Base-by-base conservation (phyloP, 73 alveolate species). In the Paramecium pentaurelia region DNA sequence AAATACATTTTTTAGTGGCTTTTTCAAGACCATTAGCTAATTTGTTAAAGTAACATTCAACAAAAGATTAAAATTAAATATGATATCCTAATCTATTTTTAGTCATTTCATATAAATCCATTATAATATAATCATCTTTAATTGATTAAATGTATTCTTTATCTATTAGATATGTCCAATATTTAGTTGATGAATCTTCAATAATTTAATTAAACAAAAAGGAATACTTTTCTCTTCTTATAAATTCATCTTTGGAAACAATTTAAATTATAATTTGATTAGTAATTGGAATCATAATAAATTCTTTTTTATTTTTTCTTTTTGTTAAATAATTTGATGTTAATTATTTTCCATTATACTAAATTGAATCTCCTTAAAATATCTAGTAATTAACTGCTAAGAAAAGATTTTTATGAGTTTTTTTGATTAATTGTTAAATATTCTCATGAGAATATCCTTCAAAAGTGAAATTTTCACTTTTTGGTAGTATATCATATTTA, bases 241-340 rank as follows among this genome's bases (percentile, higher is more conserved):
- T 27, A 80, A 45, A 80, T 80, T 80, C 91, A 11, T 80, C 91
- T 49, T 80, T 80, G 5, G 91, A 44, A 4, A 80, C 91, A 12
- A 80, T 30, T 47, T 80, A 12, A 25, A 80, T 44, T 0, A 20
- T 25, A 28, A 80, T 80, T 16, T 14, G 16, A 42, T 80, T 80
- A 1, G 91, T 80, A 14, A 25, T 18, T 25, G 91, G 71, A 0
- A 22, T 27, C 18, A 4, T 18, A 1, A n/a, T 40, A 20, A 80
- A 18, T 80, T 80, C 71, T 80, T 42, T 36, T n/a, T 75, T 75
- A 25, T 42, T 42, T 38, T 80, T 80, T 36, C 58, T 45, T 28
- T 47, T 80, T 8, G 47, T 45, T 49, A 44, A 10, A 49, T 80
- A 80, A 27, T 42, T 80, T 2, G 71, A 32, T 14, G 22, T 25